Evolutionary conservation across 371 early-diverging fungal species (phyloP), one percentile per base, ranked within the genome.

Genomic region (Dichotomocladium elegans): DNA sequence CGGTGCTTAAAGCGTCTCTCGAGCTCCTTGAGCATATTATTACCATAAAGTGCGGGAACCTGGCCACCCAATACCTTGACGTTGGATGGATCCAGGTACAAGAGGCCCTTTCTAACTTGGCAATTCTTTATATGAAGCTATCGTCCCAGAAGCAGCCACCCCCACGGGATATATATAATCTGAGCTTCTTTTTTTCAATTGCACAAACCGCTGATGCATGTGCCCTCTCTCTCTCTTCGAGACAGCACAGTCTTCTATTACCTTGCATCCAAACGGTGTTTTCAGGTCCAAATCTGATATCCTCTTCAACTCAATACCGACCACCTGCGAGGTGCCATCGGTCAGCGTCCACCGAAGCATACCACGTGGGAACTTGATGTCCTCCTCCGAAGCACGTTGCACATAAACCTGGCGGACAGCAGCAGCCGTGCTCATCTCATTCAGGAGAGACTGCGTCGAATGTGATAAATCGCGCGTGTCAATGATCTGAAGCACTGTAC

Each of bases 251-350:
- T n/a, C n/a, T n/a, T n/a, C n/a, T 27, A 25, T 51, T 63, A 73
- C 71, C 53, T 77, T 77, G 49, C 61, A 59, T 1, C 77, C 77
- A 60, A 73, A 67, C 8, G 67, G 73, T 3, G 69, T 68, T 6
- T 47, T 68, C 8, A 77, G 41, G 9, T 59, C 30, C 1, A 77
- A 19, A 3, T n/a, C 41, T 3, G 63, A 44, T 8, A 77, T 64
- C 0, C 48, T 29, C 47, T 70, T 53, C 0, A 61, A 40, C 51
- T 77, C 77, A 24, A 66, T 53, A 12, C 66, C 77, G 3, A 62
- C 51, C 12, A 77, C 56, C 17, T 64, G 56, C 3, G 31, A 46
- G 6, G 40, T 37, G 9, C 77, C 77, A 33, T 77, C 77, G 0
- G 72, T 63, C 15, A 77, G 26, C 0, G 54, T 61, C 69, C 70